Evolutionary conservation across 257 asterid genomes (phyloP), one percentile per base, ranked within the genome.

Genomic region (Anisodus acutangulus): DNA sequence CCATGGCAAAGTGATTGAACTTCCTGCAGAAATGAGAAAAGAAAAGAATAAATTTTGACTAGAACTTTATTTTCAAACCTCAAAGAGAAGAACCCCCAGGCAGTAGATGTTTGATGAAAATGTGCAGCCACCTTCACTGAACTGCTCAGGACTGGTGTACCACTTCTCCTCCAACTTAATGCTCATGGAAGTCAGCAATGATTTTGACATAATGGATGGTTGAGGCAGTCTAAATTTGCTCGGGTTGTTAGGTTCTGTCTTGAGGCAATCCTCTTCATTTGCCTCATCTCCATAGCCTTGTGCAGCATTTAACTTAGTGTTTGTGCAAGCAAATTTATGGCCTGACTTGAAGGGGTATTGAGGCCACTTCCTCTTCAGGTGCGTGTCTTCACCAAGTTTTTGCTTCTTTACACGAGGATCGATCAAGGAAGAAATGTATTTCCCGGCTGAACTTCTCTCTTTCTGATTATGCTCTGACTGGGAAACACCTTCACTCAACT

Each of bases 81-180:
- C 99, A 88, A 97, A 95, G 74, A 97, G 90, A 90, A 97, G 95
- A 87, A 97, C 91, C 72, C 99, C 99, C 87, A 97, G 89, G 86
- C 92, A 89, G 82, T 95, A 97, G 82, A 95, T 89, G 87, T 97
- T 97, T 63, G 98, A 93, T 51, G 99, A 87, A 89, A 92, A 87
- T 17, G 95, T 86, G 88, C 90, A 89, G 62, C 80, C 88, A 78
- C 89, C 90, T 88, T 82, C 95, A 47, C 54, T 84, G 60, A 87
- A 84, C 88, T 89, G 91, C 91, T 94, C 98, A 22, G 99, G 97
- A 90, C 95, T 89, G 81, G 93, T 83, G 86, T 95, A 97, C 99
- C 99, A 96, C 83, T 91, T 93, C 87, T 86, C 91, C 90, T 96
- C 99, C 81, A 86, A 57, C 84, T 62, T 66, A 88, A 55, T 82